Percentiles rank a stretch among this genome's conserved stretches.
Evolutionary conservation across 306 rosid species (phyloP).

Genomic region (Chamaecrista fasciculata): DNA sequence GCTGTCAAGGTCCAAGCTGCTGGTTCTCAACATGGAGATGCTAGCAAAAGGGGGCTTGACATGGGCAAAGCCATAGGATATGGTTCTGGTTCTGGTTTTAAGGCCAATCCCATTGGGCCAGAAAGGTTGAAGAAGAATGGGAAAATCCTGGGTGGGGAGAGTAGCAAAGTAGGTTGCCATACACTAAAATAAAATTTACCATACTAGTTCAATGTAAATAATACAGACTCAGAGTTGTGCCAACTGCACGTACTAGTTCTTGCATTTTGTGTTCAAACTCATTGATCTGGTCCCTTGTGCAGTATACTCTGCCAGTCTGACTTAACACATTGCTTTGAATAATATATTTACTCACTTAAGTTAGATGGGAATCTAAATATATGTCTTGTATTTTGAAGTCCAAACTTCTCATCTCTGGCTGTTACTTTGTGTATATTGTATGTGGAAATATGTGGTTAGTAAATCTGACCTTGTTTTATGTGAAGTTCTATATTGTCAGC

Average conservation of each 20-base stretch:
- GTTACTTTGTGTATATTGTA: background rate
- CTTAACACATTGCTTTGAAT: background rate
- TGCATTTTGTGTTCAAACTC: background rate
- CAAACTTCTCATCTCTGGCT: conserved; percentile 18
- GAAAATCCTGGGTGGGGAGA: no score
- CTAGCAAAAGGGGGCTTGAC: no score
- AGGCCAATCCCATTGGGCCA: no score
- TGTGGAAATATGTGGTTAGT: background rate
- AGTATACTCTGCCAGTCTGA: background rate
- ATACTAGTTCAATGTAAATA: no score
- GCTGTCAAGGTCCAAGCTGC: no score
- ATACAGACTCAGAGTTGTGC: no score
- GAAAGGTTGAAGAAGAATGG: no score
- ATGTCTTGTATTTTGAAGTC: background rate
- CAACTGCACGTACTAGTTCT: background rate
- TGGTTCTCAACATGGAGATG: no score
- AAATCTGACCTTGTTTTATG: background rate
- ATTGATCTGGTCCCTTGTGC: background rate
- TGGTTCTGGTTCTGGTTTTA: no score
- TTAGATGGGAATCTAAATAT: background rate
- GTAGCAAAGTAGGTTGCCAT: no score
- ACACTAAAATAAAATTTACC: no score
- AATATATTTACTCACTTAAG: background rate
- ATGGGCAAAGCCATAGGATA: no score
- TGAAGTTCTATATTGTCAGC: background rate